Evolutionary conservation across 805 yeast species (phyloP).

Genomic region (Wickerhamiella kurtzmanii): DNA sequence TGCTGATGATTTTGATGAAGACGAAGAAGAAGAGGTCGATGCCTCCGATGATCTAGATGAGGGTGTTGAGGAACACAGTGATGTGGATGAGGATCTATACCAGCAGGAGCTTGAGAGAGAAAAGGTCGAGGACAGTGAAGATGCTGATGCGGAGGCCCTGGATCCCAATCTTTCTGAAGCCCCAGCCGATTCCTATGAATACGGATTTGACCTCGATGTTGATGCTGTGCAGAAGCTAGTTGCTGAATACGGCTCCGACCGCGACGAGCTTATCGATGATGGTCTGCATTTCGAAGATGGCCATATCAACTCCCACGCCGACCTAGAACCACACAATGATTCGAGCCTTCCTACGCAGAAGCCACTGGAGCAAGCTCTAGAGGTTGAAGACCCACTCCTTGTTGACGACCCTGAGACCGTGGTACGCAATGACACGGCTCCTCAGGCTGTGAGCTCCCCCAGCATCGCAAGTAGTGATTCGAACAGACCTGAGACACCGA

Average conservation of each 20-base stretch:
- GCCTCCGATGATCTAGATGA: conserved; percentile 5
- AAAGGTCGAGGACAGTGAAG: conserved; percentile 4
- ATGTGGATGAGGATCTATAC: conserved; percentile 7
- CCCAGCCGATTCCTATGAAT: neutral
- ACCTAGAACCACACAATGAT: neutral
- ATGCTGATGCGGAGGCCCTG: conserved; percentile 3
- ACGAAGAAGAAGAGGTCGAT: conserved; percentile 7
- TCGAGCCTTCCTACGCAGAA: neutral
- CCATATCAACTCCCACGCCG: conserved; percentile 3
- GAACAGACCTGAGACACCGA: neutral
- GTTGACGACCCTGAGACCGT: neutral
- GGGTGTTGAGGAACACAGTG: neutral
- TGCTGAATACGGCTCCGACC: neutral
- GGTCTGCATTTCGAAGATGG: neutral
- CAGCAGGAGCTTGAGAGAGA: neutral
- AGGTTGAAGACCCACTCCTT: neutral
- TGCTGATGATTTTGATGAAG: conserved; percentile 2
- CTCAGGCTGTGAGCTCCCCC: neutral
- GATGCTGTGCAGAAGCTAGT: neutral
- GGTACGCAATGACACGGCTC: neutral
- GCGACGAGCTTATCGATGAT: conserved; percentile 3
- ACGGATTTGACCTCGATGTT: neutral
- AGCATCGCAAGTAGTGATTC: neutral
- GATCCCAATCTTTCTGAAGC: conserved; percentile 2
- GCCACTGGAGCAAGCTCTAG: neutral